Base-by-base conservation (phyloP, 2,329 filamentous ascomycete genomes). In the Capronia americana region DNA sequence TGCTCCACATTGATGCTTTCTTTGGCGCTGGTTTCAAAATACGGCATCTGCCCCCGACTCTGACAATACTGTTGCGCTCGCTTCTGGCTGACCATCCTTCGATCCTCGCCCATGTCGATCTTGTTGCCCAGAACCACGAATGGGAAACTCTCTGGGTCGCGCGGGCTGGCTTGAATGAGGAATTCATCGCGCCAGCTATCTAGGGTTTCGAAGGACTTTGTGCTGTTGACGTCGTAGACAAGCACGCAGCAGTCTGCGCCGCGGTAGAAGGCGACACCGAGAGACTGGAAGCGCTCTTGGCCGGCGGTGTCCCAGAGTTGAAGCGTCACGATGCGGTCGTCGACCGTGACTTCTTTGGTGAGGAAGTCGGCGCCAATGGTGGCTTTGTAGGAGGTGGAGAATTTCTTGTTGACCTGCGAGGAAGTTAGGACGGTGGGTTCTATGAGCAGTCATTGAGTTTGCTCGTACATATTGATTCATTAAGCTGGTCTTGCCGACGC, bases 381-480 rank as follows among this genome's bases (percentile, higher is more conserved):
- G 67, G 95, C 95, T 84, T 99, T 99, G 88, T 99, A 99, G 84
- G 93, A 97, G 73, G 93, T 94, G 79, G 93, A 97, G 85, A 99
- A 99, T 81, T 99, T 98, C 85, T 99, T 99, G 86, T 99, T 99
- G 87, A 99, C 94, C 94, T 98, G 73, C 5, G 6, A 23, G 38
- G 60, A 53, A n/a, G 53, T 34, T 62, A 41, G 34, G 61, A 65
- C 41, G 46, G 51, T 23, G 14, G 28, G 28, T 48, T 46, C 71
- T 46, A 28, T 11, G 24, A 26, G 12, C 7, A 26, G 17, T 56
- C n/a, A 32, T 17, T 34, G 41, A 57, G 48, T 53, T 50, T 54
- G 66, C 63, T 28, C 91, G 80, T 88, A 98, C 95, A 92, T 98
- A 99, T 98, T 99, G 95, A 84, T 99, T 99, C 95, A 99, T 99